These are phyloP conservation scores for Tirmania nivea DNA, from an alignment of 495 filamentous ascomycete genomes.

Conservation along the genomic window DNA sequence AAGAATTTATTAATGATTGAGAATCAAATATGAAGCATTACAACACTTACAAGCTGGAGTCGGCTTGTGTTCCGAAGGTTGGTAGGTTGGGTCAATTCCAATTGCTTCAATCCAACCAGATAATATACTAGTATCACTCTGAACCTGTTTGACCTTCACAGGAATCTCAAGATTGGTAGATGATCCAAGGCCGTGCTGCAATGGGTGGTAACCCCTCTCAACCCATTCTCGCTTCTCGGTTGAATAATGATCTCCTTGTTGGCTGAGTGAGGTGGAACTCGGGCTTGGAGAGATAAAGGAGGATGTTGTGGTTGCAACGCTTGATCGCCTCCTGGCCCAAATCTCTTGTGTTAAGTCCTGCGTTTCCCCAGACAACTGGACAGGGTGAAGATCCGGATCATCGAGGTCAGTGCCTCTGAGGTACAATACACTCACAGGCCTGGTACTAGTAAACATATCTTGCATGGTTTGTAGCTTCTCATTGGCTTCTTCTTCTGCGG, in stretches of 20 bases:
- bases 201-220: conserved; percentile 8
- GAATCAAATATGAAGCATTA: neutral
- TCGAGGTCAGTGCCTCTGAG: conserved; percentile 65
- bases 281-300: conserved; percentile 53
- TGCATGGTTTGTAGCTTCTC: conserved; percentile 62
- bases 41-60: conserved; percentile 41
- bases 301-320: conserved; percentile 27
- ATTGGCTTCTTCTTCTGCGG: conserved; percentile 75
- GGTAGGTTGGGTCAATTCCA: conserved; percentile 68
- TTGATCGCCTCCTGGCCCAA: conserved; percentile 19
- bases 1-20: conserved; percentile 12
- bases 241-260: conserved; percentile 23
- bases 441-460: conserved; percentile 89
- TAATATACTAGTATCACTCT: conserved; percentile 27
- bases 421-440: conserved; percentile 63
- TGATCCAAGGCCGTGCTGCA: conserved; percentile 2
- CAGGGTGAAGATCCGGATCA: conserved; percentile 74
- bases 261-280: conserved; percentile 37
- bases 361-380: conserved; percentile 48
- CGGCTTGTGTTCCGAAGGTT: conserved; percentile 49
- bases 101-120: conserved; percentile 79
- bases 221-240: conserved; percentile 10
- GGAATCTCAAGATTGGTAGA: conserved; percentile 10
- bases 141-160: conserved; percentile 8
- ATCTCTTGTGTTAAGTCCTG: conserved; percentile 28